Percentiles rank a stretch among this genome's conserved stretches.
Evolutionary conservation across 768 basidiomycete genomes (phyloP).

Genomic region (Fibroporia radiculosa): DNA sequence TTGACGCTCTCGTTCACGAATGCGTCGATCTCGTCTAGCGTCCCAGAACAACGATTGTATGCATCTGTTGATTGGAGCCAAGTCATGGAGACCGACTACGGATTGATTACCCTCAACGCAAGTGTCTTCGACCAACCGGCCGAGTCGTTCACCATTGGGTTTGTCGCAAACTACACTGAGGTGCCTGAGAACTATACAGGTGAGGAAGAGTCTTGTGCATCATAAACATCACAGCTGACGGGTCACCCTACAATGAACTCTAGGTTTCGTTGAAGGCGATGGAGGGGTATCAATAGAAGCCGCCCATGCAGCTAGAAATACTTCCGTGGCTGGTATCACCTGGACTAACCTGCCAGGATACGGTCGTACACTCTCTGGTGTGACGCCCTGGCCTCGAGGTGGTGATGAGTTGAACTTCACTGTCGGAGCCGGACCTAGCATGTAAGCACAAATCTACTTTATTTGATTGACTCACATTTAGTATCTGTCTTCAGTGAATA

Average conservation of each 20-base stretch:
- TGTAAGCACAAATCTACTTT: slow-evolving; percentile 31
- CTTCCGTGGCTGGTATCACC: slow-evolving; percentile 39
- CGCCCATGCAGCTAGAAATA: slow-evolving; percentile 43
- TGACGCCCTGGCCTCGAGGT: slow-evolving; percentile 51
- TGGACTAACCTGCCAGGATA: slow-evolving; percentile 57
- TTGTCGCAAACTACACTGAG: slow-evolving; percentile 25
- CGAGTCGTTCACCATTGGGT: slow-evolving; percentile 19
- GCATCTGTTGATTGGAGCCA: slow-evolving; percentile 51
- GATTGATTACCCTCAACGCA: slow-evolving; percentile 40
- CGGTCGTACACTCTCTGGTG: slow-evolving; percentile 50
- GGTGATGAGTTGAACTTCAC: slow-evolving; percentile 48
- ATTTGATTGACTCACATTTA: background rate
- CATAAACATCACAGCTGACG: background rate
- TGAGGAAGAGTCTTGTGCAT: slow-evolving; percentile 19
- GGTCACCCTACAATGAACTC: background rate
- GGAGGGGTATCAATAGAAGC: slow-evolving; percentile 64
- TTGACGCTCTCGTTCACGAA: slow-evolving; percentile 36
- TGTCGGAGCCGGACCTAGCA: slow-evolving; percentile 51
- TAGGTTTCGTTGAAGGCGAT: slow-evolving; percentile 55
- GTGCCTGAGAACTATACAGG: slow-evolving; percentile 43
- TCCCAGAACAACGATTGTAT: slow-evolving; percentile 47
- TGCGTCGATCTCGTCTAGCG: slow-evolving; percentile 40
- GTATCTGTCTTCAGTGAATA: slow-evolving; percentile 39
- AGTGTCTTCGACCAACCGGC: slow-evolving; percentile 32
- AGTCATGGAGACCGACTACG: slow-evolving; percentile 25